Base-by-base conservation (phyloP, 2,329 filamentous ascomycete genomes). In the Claviceps africana region DNA sequence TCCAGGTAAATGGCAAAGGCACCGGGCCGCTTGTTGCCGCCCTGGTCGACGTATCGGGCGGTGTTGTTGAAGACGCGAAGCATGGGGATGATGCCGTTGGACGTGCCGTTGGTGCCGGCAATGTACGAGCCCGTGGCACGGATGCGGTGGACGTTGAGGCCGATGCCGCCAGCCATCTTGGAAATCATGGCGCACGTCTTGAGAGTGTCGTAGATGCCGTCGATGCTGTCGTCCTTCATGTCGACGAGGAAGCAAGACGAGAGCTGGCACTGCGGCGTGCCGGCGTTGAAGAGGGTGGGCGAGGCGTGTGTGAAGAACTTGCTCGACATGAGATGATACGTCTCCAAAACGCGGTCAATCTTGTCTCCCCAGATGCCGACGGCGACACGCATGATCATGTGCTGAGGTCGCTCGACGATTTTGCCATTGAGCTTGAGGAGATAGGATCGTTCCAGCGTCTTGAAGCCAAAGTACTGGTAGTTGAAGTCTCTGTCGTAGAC, bases 161-260 rank as follows among this genome's bases (percentile, higher is more conserved):
- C 93, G 67, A 98, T 97, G 68, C 93, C 93, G 69, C 93, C 93
- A 61, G 93, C 93, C 73, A 93, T 97, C 81, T 98, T 98, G 65
- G 93, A 98, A 71, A 98, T 98, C 88, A 98, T 91, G 60, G 93
- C 93, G 72, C 93, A 98, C 1, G 88, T 97, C 82, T 98, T 98
- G 61, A 98, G 80, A 19, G 93, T 98, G 67, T 98, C 93, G 65
- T 98, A 98, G 67, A 98, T 98, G 61, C 93, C 93, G 60, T 98
- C 93, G 65, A 98, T 98, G 71, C 90, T 96, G 73, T 98, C 93
- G 50, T 95, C 90, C 77, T 97, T 98, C 85, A 98, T 97, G 70
- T 97, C 93, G 60, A 98, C 88, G 52, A 98, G 79, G 82, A 98
- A 98, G 78, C 93, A 98, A 17, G 93, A 98, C 2, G 93, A 94